Conservation (phyloP, 805 yeast genomes). For the Blastobotrys muscicola region DNA sequence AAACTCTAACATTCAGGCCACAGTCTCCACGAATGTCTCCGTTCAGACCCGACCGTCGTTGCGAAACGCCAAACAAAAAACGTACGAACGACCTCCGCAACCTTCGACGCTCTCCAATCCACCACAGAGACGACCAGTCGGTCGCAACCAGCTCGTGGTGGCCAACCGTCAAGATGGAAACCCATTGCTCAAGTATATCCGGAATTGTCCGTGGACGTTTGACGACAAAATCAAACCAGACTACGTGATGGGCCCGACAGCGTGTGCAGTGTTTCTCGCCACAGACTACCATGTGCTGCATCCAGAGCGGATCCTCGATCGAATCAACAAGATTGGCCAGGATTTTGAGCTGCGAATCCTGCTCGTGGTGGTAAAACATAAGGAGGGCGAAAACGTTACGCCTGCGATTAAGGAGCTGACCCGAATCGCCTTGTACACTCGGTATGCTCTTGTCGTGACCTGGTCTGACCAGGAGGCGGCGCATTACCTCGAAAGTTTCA, state of each 20-base stretch:
- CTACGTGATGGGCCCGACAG: constrained; percentile 26
- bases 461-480: constrained; percentile 33
- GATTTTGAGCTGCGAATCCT: constrained; percentile 22
- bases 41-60: no score
- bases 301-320: constrained; percentile 33
- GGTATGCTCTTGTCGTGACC: constrained; percentile 27
- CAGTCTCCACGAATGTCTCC: no score
- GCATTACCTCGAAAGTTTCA: constrained; percentile 26
- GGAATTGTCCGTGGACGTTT: no score
- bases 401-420: constrained; percentile 29
- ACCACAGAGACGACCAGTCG: no score
- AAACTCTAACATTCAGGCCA: no score
- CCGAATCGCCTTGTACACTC: constrained; percentile 23
- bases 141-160: no score
- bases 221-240: constrained; percentile 27
- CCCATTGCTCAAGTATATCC: no score
- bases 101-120: no score
- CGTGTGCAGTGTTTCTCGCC: constrained; percentile 30
- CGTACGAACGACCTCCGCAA: no score
- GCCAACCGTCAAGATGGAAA: no score
- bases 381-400: constrained; percentile 27
- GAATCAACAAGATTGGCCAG: constrained; percentile 28
- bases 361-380: constrained; percentile 24
- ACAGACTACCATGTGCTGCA: constrained; percentile 29
- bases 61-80: no score